Percentiles rank a stretch among this genome's conserved stretches.
These are phyloP conservation scores for Dictyostelium capitatum DNA, from an alignment of 78 protist genomes.

Conservation along the genomic window DNA sequence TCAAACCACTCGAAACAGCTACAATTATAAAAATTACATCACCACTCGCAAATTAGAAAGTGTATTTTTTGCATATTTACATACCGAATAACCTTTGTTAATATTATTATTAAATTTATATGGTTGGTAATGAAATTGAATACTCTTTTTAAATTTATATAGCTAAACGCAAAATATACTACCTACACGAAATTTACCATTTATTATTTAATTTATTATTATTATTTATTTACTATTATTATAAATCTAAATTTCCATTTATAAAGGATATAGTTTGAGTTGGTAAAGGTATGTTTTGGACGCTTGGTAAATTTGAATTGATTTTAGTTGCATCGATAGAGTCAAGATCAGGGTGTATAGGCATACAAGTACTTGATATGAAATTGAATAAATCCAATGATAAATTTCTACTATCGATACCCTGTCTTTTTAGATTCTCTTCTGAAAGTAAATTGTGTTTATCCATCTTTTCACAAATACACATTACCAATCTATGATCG, in stretches of 20 bases:
- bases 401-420: slow-evolving; percentile 3
- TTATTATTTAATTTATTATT: too few relatives aligned
- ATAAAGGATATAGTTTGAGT: slow-evolving; percentile 66
- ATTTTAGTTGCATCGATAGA: slow-evolving; percentile 27
- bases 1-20: too few relatives aligned
- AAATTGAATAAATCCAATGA: slow-evolving; percentile 58
- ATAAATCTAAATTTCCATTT: slow-evolving; percentile 47
- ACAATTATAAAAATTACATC: too few relatives aligned
- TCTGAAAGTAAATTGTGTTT: slow-evolving; percentile 26
- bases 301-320: slow-evolving; percentile 47
- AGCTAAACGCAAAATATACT: too few relatives aligned
- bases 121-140: too few relatives aligned
- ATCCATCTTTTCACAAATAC: slow-evolving; percentile 56
- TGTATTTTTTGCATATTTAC: too few relatives aligned
- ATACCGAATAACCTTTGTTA: too few relatives aligned
- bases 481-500: slow-evolving; percentile 28
- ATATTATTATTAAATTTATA: too few relatives aligned
- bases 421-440: slow-evolving; percentile 15
- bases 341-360: slow-evolving; percentile 67
- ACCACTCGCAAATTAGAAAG: too few relatives aligned
- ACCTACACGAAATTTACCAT: too few relatives aligned
- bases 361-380: slow-evolving; percentile 66
- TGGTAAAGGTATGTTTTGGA: slow-evolving; percentile 73
- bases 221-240: neutral
- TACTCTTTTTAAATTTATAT: too few relatives aligned